These are phyloP conservation scores for Flaveria bidentis DNA, from an alignment of 129 eudicot genomes.

Conservation along the genomic window DNA sequence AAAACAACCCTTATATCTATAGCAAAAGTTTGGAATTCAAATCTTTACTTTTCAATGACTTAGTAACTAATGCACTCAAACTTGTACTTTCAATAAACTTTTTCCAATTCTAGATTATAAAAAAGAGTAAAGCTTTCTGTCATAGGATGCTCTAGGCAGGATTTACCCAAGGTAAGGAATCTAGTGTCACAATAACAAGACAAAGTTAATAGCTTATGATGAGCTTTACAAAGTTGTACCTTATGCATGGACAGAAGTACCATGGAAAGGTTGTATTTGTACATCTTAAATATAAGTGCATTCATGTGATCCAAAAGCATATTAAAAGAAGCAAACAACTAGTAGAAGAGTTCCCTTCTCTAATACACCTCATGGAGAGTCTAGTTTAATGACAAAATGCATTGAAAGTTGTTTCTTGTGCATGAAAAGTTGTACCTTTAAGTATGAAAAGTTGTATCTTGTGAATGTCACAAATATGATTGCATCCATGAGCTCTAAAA, in stretches of 20 bases:
- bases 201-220: background rate
- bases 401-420: background rate
- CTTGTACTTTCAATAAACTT: too few species aligned
- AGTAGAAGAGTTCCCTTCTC: background rate
- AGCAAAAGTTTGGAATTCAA: too few species aligned
- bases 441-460: slow-evolving; percentile 2
- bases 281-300: background rate
- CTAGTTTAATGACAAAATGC: background rate
- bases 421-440: slow-evolving; percentile 4
- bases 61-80: too few species aligned
- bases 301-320: slow-evolving; percentile 2
- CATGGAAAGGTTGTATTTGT: background rate
- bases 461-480: background rate
- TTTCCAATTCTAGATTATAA: background rate
- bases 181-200: background rate
- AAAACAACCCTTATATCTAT: too few species aligned
- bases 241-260: background rate
- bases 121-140: background rate
- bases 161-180: background rate
- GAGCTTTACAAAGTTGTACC: background rate
- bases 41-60: too few species aligned
- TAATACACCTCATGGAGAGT: background rate
- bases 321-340: slow-evolving; percentile 5
- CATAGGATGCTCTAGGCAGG: background rate
- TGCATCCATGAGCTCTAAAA: background rate